Evolutionary conservation across 768 basidiomycete species (phyloP), one percentile per base, ranked within the genome.

Genomic region (Mycena vulgaris): DNA sequence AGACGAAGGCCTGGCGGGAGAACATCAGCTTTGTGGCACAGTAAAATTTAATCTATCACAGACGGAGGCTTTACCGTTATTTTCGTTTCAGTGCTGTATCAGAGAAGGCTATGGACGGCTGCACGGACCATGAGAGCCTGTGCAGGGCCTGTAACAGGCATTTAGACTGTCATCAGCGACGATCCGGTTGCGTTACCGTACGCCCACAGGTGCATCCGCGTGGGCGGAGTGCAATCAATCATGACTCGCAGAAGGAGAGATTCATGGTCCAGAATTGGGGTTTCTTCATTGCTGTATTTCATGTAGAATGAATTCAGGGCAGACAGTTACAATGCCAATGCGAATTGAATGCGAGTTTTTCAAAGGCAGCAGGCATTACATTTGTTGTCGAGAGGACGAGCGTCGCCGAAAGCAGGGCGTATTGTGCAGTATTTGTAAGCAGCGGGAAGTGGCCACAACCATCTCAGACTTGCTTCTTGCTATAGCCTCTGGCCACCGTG

Each of bases 61-160:
- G 53, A 63, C 65, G 65, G 65, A 48, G 65, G 33, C 27, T 66
- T 52, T 66, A 39, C 56, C 21, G 51, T 21, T 53, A 23, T 42
- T 53, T 37, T 0, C 21, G 37, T 28, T 27, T 56, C 39, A 13
- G 7, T 57, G 45, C 42, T 47, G 58, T 47, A 48, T 48, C 45
- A 60, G 40, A 47, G 16, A 16, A 30, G 17, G 28, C 30, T 39
- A 11, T 16, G 14, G 10, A 16, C 3, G 14, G 5, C 31, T 6
- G 30, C 1, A 14, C 3, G 17, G 19, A 10, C 47, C 17, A 33
- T 27, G 27, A 2, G 25, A 35, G 14, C 8, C 25, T 23, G 23
- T 25, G 19, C 33, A 13, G 35, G 25, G 47, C 23, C 28, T 19
- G 30, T 52, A 52, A 33, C 51, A 28, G 11, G 0, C 35, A 62